Evolutionary conservation across 139 green algal genomes (phyloP).

Genomic region (Desmodesmus armatus): DNA sequence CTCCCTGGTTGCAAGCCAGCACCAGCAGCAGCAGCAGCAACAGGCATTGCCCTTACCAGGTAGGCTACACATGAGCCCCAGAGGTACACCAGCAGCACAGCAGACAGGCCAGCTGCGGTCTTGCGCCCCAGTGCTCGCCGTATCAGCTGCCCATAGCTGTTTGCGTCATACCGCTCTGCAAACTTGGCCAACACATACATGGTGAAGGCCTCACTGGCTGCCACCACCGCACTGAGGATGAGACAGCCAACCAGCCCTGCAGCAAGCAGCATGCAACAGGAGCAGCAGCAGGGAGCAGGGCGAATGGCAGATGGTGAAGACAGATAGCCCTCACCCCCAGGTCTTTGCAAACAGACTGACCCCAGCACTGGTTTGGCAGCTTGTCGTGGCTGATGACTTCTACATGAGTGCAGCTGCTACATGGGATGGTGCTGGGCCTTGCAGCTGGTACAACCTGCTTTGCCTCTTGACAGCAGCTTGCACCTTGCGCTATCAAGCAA

Average conservation of each 20-base stretch:
- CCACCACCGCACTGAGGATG: slow-evolving; percentile 60
- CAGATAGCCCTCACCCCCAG: too few species aligned
- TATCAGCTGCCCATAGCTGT: slow-evolving; percentile 70
- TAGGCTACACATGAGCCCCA: slow-evolving; percentile 77
- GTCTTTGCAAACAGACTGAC: too few species aligned
- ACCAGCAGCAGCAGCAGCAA: neutral
- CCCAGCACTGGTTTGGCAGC: too few species aligned
- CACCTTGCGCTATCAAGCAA: neutral
- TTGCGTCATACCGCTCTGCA: slow-evolving; percentile 58
- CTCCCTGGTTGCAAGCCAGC: neutral
- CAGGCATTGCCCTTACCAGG: slow-evolving; percentile 49
- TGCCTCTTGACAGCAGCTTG: too few species aligned
- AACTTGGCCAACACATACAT: slow-evolving; percentile 77
- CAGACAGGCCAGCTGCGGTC: slow-evolving; percentile 57
- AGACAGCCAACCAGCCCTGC: slow-evolving; percentile 72
- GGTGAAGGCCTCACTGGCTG: slow-evolving; percentile 67
- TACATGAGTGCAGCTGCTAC: too few species aligned
- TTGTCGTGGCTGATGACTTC: too few species aligned
- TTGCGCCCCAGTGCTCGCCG: slow-evolving; percentile 68
- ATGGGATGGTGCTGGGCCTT: neutral
- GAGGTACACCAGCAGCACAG: slow-evolving; percentile 70
- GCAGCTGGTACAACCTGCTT: too few species aligned
- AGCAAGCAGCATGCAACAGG: neutral
- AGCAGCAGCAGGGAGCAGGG: too few species aligned
- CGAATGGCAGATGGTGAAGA: too few species aligned